Conservation (phyloP, 2,329 filamentous ascomycete species). For the Ophiostoma sp. region DNA sequence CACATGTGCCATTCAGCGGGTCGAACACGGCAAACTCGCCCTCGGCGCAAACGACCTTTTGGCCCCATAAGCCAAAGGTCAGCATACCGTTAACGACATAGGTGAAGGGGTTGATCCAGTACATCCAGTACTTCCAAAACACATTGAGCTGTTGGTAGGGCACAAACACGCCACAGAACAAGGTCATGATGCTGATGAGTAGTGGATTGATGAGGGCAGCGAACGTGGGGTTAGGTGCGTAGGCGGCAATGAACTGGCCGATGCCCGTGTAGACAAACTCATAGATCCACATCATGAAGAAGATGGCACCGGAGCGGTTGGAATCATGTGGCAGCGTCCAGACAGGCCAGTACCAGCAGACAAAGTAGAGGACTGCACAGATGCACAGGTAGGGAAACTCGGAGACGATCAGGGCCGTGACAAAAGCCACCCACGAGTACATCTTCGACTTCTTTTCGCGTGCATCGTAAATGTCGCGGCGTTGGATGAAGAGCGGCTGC, state of each 20-base stretch:
- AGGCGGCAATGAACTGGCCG: constrained; percentile 59
- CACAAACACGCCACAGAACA: constrained; percentile 71
- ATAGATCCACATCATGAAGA: constrained; percentile 45
- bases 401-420: constrained; percentile 60
- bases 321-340: constrained; percentile 47
- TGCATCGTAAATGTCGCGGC: constrained; percentile 63
- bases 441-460: constrained; percentile 64
- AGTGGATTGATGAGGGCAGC: constrained; percentile 54
- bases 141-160: constrained; percentile 55
- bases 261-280: constrained; percentile 57
- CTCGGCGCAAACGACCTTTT: constrained; percentile 42
- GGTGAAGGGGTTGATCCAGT: constrained; percentile 57
- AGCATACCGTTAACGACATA: constrained; percentile 55
- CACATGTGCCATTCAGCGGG: constrained; percentile 50
- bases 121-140: constrained; percentile 66
- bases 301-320: constrained; percentile 39
- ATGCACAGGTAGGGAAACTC: constrained; percentile 59
- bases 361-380: constrained; percentile 57
- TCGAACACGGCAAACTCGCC: constrained; percentile 49
- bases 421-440: constrained; percentile 64
- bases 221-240: constrained; percentile 56
- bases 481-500: constrained; percentile 66
- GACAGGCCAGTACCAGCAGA: constrained; percentile 35
- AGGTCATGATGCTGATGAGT: constrained; percentile 53
- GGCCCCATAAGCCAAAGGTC: constrained; percentile 46